Evolutionary conservation across 2,329 filamentous ascomycete genomes (phyloP).

Genomic region (Microdochium nivale): DNA sequence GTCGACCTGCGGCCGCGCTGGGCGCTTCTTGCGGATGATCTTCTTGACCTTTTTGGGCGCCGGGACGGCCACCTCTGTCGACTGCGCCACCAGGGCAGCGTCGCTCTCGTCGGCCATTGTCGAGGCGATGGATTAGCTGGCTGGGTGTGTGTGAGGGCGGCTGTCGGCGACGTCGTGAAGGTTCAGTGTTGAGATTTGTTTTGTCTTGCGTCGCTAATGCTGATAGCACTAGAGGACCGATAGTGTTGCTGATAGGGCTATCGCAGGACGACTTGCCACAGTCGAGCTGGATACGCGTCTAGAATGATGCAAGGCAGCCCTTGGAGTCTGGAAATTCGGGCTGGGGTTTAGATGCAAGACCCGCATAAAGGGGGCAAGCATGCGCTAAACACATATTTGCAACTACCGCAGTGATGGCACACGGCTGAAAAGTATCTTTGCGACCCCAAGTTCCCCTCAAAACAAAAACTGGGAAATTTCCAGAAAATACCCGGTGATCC

Average conservation of each 20-base stretch:
- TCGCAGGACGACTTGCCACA: too few relatives aligned
- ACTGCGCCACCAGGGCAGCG: conserved; percentile 12
- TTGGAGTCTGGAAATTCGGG: neutral
- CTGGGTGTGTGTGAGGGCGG: neutral
- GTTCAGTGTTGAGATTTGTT: too few relatives aligned
- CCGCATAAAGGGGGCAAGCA: neutral
- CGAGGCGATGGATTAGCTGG: neutral
- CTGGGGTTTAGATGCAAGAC: neutral
- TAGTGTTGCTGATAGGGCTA: too few relatives aligned
- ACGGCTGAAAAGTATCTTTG: neutral
- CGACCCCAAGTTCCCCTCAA: neutral
- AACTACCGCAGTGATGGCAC: neutral
- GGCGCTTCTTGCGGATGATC: conserved; percentile 79
- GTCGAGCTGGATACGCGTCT: too few relatives aligned
- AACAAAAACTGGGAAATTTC: neutral
- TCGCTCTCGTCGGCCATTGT: conserved; percentile 21
- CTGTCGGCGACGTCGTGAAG: neutral
- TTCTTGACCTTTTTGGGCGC: conserved; percentile 68
- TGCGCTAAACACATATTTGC: neutral
- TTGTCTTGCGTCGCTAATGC: too few relatives aligned
- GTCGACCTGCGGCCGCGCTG: conserved; percentile 86
- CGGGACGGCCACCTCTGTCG: conserved; percentile 36
- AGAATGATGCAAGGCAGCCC: too few relatives aligned
- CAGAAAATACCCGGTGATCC: neutral
- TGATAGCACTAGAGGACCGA: too few relatives aligned